Evolutionary conservation across 805 yeast species (phyloP).

Genomic region (Wickerhamomyces mucosus): DNA sequence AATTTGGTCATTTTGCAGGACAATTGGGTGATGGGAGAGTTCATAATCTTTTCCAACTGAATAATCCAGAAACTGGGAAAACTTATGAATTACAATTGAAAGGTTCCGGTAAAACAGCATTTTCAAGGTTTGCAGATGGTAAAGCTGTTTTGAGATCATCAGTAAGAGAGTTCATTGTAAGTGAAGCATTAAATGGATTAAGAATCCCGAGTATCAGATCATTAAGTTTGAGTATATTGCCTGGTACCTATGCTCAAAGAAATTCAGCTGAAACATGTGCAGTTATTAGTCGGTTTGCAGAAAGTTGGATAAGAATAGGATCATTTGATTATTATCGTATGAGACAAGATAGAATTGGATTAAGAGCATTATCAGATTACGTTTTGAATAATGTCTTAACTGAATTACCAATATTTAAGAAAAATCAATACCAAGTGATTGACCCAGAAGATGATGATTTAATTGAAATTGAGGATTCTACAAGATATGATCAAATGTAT

Average conservation of each 20-base stretch:
- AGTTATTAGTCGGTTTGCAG: slow-evolving; percentile 73
- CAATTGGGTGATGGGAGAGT: slow-evolving; percentile 96
- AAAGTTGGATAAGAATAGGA: slow-evolving; percentile 82
- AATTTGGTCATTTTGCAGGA: slow-evolving; percentile 94
- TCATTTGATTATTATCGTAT: slow-evolving; percentile 75
- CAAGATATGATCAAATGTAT: slow-evolving; percentile 63
- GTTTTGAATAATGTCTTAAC: slow-evolving; percentile 56
- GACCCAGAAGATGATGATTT: slow-evolving; percentile 2
- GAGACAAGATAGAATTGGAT: slow-evolving; percentile 58
- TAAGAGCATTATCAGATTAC: slow-evolving; percentile 59
- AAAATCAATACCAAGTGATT: slow-evolving; percentile 15
- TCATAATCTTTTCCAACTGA: slow-evolving; percentile 65
- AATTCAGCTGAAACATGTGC: slow-evolving; percentile 73
- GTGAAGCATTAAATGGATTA: slow-evolving; percentile 71
- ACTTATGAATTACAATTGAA: slow-evolving; percentile 64
- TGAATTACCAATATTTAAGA: slow-evolving; percentile 19
- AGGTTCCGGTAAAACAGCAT: slow-evolving; percentile 91
- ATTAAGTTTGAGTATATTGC: slow-evolving; percentile 58
- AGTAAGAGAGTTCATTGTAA: slow-evolving; percentile 76
- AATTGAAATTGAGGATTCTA: slow-evolving; percentile 27
- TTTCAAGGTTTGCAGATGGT: slow-evolving; percentile 92
- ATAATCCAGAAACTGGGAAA: slow-evolving; percentile 30
- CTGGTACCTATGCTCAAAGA: slow-evolving; percentile 70
- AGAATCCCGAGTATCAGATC: slow-evolving; percentile 88
- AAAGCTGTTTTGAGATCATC: slow-evolving; percentile 86